phyloP scores from a whole-genome alignment of 225 moss, liverwort and hornwort species.

The Physcomitrellopsis africana region DNA sequence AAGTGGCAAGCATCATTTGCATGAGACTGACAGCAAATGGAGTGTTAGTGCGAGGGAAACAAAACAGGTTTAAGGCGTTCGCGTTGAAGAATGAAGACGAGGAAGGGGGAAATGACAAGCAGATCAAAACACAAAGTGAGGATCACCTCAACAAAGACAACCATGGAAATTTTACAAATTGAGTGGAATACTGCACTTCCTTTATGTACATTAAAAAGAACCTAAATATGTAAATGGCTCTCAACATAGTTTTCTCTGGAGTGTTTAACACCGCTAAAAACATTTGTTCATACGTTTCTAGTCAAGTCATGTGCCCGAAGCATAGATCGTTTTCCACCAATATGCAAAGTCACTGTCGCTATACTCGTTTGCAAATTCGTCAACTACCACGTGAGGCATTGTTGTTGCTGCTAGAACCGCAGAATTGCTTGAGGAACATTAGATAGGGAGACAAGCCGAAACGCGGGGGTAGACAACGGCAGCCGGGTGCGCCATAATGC shows the following conservation, averaged over 20 bases:
- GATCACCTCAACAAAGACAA: neutral
- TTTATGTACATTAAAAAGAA: no score
- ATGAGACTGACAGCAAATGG: neutral
- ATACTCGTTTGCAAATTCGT: no score
- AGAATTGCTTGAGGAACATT: neutral
- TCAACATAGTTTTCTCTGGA: neutral
- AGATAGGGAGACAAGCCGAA: conserved; percentile 40
- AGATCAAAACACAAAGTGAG: neutral
- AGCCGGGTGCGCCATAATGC: conserved; percentile 55
- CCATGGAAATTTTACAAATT: neutral
- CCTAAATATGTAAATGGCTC: neutral
- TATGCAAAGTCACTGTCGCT: neutral
- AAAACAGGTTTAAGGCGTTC: neutral
- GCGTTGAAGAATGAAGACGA: neutral
- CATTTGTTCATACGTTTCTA: neutral
- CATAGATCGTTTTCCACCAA: neutral
- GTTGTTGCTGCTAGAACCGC: no score
- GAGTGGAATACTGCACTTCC: neutral
- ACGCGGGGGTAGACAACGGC: conserved; percentile 47
- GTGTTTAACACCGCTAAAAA: neutral
- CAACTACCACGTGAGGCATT: no score
- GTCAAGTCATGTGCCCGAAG: neutral
- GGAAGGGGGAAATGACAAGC: neutral
- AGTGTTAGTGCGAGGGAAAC: neutral
- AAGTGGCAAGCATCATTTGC: no score